phyloP scores from a whole-genome alignment of 345 rosid species.

The Linum lewisii region DNA sequence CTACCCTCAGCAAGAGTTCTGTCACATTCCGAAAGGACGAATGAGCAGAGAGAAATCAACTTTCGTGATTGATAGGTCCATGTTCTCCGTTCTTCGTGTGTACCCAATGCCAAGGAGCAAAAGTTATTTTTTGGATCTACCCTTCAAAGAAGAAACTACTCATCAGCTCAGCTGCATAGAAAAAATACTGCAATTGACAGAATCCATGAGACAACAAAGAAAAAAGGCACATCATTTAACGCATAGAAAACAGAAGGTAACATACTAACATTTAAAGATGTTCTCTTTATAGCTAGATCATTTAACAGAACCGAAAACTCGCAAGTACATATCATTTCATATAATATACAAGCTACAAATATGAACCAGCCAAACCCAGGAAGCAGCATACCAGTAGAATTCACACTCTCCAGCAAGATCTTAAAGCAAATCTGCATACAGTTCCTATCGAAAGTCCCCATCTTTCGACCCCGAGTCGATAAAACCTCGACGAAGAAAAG shows the following conservation, averaged over 20 bases:
- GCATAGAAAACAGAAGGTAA: not conserved
- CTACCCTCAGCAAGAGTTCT: conserved; percentile 26
- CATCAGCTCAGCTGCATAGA: conserved; percentile 12
- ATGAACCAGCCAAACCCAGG: not conserved
- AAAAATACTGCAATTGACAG: not conserved
- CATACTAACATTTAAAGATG: not conserved
- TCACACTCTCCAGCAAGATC: conserved; percentile 64
- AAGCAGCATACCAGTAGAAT: conserved; percentile 49
- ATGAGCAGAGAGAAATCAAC: conserved; percentile 57
- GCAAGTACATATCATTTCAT: not conserved
- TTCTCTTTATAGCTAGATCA: not conserved
- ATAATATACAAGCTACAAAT: not conserved
- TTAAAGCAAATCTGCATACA: conserved; percentile 61
- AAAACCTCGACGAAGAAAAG: conserved; percentile 48
- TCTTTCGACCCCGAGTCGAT: conserved; percentile 32
- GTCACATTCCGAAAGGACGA: conserved; percentile 47
- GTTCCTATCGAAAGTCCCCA: conserved; percentile 33
- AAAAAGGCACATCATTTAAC: not conserved
- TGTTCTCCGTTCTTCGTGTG: conserved; percentile 54
- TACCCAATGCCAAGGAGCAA: conserved; percentile 49
- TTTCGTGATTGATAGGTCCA: conserved; percentile 62
- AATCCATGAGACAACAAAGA: not conserved
- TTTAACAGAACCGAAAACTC: not conserved
- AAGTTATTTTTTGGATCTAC: conserved; percentile 62
- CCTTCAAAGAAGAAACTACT: conserved; percentile 16